Evolutionary conservation across 2,329 filamentous ascomycete species (phyloP), one percentile per base, ranked within the genome.

Genomic region (Penicillium sp.): DNA sequence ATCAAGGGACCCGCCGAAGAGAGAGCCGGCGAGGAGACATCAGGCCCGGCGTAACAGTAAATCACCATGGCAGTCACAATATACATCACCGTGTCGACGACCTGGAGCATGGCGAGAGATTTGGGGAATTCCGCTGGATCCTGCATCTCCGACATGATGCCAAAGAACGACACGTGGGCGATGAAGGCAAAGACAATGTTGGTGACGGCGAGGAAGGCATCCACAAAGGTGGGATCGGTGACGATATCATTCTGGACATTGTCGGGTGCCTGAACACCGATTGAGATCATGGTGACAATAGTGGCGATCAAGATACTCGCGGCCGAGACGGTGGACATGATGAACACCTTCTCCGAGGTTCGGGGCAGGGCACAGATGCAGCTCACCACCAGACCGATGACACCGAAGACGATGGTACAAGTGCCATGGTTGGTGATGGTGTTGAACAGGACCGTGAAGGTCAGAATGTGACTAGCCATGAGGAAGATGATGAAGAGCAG

Each of bases 141-240:
- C 60, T 77, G 74, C 66, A 86, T 75, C 64, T 86, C 83, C 38
- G 76, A 73, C 57, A 83, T 79, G 63, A 86, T 79, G 56, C 73
- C 74, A 66, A 85, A 84, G 70, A 85, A 85, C 53, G 79, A 81
- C 9, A 82, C 78, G 57, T 84, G 80, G 18, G 80, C 81, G 46
- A 70, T 51, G 68, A 83, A 88, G 48, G 84, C 83, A 50, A 88
- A 80, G 47, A 85, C 73, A 47, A 88, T 86, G 69, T 86, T 86
- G 60, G 73, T 75, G 45, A 84, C 74, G n/a, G 79, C 75, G 18
- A 59, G 44, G 49, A 59, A 59, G 24, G 41, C 56, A 11, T 59
- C 47, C 28, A 43, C 34, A 25, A 59, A 59, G 40, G 79, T 73
- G 58, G 84, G 82, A 26, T 70, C 76, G 4, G 65, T 62, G 5